A percentile compares a stretch with the other conserved stretches of the same genome.
Conservation (phyloP, 2,329 filamentous ascomycete genomes). For the Fusarium hostae region DNA sequence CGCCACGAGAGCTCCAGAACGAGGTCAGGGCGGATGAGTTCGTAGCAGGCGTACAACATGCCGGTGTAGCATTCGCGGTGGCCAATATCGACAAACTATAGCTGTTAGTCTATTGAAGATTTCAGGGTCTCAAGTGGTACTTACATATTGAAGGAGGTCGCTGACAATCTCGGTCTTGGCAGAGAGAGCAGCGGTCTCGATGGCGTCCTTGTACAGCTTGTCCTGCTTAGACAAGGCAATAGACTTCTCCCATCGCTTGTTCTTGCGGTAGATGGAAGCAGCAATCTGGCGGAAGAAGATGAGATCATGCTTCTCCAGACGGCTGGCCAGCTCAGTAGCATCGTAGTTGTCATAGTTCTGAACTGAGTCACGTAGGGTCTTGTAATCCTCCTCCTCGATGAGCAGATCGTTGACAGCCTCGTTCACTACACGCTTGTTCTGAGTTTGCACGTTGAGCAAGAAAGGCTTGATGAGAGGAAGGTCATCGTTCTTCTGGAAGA, state of each 20-base stretch:
- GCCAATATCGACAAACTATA: slow-evolving; percentile 96
- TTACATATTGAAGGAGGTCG: slow-evolving; percentile 94
- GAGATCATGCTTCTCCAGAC: slow-evolving; percentile 95
- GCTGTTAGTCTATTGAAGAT: slow-evolving; percentile 46
- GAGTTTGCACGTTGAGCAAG: slow-evolving; percentile 92
- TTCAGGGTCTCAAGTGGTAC: slow-evolving; percentile 55
- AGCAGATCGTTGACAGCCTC: slow-evolving; percentile 97
- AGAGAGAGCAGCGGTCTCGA: slow-evolving; percentile 95
- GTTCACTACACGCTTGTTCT: slow-evolving; percentile 99
- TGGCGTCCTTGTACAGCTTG: slow-evolving; percentile 99
- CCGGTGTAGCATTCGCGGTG: slow-evolving; percentile 99
- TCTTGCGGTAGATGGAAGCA: slow-evolving; percentile 98
- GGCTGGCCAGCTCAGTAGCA: slow-evolving; percentile 88
- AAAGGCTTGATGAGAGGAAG: slow-evolving; percentile 98
- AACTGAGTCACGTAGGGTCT: slow-evolving; percentile 96
- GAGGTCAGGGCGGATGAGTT: slow-evolving; percentile 91
- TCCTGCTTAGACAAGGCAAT: slow-evolving; percentile 98
- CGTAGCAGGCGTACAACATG: slow-evolving; percentile 99
- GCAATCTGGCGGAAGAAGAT: slow-evolving; percentile 99
- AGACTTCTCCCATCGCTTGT: slow-evolving; percentile 99
- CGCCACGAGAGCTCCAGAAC: slow-evolving; percentile 98
- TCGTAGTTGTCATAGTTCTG: slow-evolving; percentile 99
- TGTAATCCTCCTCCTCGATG: slow-evolving; percentile 99
- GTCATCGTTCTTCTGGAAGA: slow-evolving; percentile 99
- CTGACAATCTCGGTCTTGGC: slow-evolving; percentile 92